phyloP scores from a whole-genome alignment of 2,329 filamentous ascomycete genomes.

The Aschersonia sp. region DNA sequence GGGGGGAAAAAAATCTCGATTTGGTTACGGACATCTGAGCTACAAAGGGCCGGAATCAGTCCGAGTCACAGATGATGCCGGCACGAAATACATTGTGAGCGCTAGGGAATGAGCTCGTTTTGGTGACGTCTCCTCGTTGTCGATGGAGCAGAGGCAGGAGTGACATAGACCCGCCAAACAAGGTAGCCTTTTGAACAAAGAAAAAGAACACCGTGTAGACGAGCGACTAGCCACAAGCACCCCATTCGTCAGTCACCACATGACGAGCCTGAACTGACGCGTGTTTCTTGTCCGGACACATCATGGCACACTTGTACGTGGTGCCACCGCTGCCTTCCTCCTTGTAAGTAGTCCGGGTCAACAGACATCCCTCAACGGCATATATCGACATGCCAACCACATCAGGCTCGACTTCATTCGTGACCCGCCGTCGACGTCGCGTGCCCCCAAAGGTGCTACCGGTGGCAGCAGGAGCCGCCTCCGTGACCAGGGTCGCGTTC shows the following conservation, averaged over 20 bases:
- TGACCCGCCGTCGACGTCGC: background rate
- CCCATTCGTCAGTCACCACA: conserved; percentile 2
- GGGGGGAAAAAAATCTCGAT: too few relatives aligned
- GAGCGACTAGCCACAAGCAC: conserved; percentile 1
- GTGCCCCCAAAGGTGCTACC: background rate
- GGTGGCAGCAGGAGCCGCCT: background rate
- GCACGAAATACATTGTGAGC: too few relatives aligned
- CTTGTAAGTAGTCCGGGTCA: conserved; percentile 3
- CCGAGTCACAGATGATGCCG: too few relatives aligned
- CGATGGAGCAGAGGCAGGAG: too few relatives aligned
- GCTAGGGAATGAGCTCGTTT: too few relatives aligned
- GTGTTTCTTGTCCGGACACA: conserved; percentile 1
- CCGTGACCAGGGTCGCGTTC: conserved; percentile 1
- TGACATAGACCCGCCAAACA: too few relatives aligned
- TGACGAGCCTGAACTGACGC: conserved; percentile 1
- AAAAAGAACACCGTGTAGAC: too few relatives aligned
- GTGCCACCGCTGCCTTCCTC: background rate
- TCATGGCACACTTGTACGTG: conserved; percentile 2
- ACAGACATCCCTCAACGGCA: conserved; percentile 4
- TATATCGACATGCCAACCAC: conserved; percentile 5
- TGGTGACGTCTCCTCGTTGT: too few relatives aligned
- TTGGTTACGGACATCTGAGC: too few relatives aligned
- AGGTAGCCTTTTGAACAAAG: too few relatives aligned
- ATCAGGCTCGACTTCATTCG: background rate
- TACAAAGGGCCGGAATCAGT: too few relatives aligned